Evolutionary conservation across 164 flowering plant genomes (phyloP), one percentile per base, ranked within the genome.

Genomic region (Tetracentron sinense): DNA sequence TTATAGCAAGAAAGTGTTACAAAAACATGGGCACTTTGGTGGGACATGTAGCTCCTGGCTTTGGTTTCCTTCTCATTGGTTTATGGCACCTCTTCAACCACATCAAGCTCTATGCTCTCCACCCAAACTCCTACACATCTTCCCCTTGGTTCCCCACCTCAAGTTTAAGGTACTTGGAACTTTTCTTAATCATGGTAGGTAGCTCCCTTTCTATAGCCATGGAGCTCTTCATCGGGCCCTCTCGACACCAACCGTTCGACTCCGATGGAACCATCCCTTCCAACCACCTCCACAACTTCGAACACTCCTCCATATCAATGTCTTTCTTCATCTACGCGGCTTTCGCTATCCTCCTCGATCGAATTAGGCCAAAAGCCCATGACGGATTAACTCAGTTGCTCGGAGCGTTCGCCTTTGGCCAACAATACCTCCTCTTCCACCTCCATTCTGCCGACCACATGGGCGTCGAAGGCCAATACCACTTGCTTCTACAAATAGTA

Each of bases 21-120:
- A 16, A 0, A 60, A 29, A 19, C 5, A 85, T 86, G 91, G 88
- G 91, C 21, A 68, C 75, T 51, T 66, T 82, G 54, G 33, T 82
- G 7, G 92, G 92, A 0, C 92, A 86, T 70, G 89, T 86, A 0
- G 77, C 75, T 21, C 89, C 87, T 2, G 89, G 92, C 0, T 69
- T 84, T 38, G 86, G 82, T 44, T 84, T 86, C 74, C 63, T 83
- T 27, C 8, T 75, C 17, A 73, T 86, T 35, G 89, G 87, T 1
- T 31, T 84, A 27, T 86, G 92, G 92, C 89, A 83, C 55, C 77
- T 86, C 35, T 66, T 81, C 26, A 86, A 82, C 78, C 72, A 86
- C 70, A 79, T 76, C 62, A 84, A 73, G 58, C 80, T 81, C 69
- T 78, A 81, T 30, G 62, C 68, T 14, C 72, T 54, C 19, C 54